Evolutionary conservation across 345 rosid genomes (phyloP).

Genomic region (Dipteronia dyeriana): DNA sequence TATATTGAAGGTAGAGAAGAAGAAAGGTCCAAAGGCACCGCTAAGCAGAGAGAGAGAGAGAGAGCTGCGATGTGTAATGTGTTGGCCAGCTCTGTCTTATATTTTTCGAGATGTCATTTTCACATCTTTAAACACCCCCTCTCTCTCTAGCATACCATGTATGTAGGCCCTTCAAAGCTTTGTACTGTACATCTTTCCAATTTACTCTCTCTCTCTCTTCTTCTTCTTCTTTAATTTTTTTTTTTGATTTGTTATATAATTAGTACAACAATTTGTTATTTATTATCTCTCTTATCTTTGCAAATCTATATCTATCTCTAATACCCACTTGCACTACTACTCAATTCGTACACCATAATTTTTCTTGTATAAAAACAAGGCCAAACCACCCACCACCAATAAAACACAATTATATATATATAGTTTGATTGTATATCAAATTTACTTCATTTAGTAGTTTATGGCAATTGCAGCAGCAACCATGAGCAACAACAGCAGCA

Average conservation of each 20-base stretch:
- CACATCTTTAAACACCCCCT: slow-evolving; percentile 45
- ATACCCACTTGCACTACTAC: slow-evolving; percentile 33
- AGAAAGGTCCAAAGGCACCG: slow-evolving; percentile 66
- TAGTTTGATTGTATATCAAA: neutral
- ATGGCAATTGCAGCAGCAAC: slow-evolving; percentile 66
- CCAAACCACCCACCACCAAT: neutral
- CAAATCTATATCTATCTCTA: neutral
- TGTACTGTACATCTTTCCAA: slow-evolving; percentile 46
- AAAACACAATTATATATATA: neutral
- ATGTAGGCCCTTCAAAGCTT: slow-evolving; percentile 48
- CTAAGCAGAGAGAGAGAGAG: slow-evolving; percentile 12
- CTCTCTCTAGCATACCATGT: slow-evolving; percentile 20
- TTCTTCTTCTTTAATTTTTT: neutral
- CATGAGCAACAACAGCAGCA: slow-evolving; percentile 24
- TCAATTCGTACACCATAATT: slow-evolving; percentile 23
- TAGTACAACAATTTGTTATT: neutral
- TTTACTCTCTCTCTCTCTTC: slow-evolving; percentile 28
- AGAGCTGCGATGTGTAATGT: neutral
- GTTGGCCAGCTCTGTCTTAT: slow-evolving; percentile 30
- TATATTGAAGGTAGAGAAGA: slow-evolving; percentile 2
- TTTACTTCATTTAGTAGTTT: slow-evolving; percentile 21
- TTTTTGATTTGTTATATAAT: neutral
- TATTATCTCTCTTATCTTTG: slow-evolving; percentile 15
- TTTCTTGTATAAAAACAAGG: slow-evolving; percentile 23
- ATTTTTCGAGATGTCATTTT: slow-evolving; percentile 63